Conservation (phyloP, 2,329 filamentous ascomycete species). For the Penicillium sp. region DNA sequence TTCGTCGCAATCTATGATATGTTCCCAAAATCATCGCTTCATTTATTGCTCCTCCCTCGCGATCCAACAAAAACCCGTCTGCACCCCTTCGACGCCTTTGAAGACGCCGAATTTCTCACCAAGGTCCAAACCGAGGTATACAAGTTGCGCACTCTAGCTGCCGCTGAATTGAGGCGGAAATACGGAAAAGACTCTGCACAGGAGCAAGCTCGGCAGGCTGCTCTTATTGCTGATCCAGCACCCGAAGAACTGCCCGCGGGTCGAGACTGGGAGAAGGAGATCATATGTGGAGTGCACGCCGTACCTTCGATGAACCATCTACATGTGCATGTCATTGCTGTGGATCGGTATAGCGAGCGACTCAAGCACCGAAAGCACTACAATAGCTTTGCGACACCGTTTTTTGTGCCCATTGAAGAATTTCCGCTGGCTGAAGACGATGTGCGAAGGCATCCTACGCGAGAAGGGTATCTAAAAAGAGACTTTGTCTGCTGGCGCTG, state of each 20-base stretch:
- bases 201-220: conserved; percentile 64
- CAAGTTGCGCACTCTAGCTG: conserved; percentile 65
- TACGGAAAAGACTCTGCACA: conserved; percentile 64
- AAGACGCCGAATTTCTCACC: conserved; percentile 67
- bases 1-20: conserved; percentile 79
- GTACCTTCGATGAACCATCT: conserved; percentile 89
- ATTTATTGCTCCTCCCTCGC: conserved; percentile 85
- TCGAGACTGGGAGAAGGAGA: conserved; percentile 74
- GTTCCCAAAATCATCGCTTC: conserved; percentile 82
- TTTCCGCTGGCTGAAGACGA: conserved; percentile 74
- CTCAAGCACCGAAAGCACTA: conserved; percentile 86
- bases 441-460: conserved; percentile 57
- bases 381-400: conserved; percentile 83
- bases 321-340: conserved; percentile 83
- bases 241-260: conserved; percentile 63
- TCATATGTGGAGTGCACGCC: conserved; percentile 79
- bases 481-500: conserved; percentile 87
- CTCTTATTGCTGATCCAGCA: conserved; percentile 58
- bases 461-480: conserved; percentile 59
- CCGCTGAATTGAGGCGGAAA: conserved; percentile 69
- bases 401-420: conserved; percentile 75
- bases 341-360: conserved; percentile 71
- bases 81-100: conserved; percentile 77
- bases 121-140: conserved; percentile 61
- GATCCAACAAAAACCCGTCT: conserved; percentile 58